These are phyloP conservation scores for Globisporangium rhizosaccharum DNA, from an alignment of 352 stramenopile genomes.

Conservation along the genomic window DNA sequence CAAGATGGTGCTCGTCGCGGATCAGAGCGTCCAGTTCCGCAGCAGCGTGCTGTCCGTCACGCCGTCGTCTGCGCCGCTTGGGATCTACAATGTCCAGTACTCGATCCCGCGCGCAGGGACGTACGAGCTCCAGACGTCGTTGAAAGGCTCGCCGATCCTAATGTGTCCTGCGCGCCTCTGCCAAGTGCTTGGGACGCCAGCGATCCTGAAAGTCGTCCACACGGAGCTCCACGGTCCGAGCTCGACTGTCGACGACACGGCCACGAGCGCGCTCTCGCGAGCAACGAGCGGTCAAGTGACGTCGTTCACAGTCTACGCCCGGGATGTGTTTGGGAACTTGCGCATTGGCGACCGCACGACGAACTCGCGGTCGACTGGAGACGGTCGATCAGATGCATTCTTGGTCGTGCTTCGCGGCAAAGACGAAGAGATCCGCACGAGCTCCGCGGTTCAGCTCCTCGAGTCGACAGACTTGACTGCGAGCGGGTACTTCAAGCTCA, in stretches of 20 bases:
- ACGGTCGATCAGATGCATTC: conserved; percentile 90
- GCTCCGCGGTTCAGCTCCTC: conserved; percentile 84
- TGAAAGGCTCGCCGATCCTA: conserved; percentile 85
- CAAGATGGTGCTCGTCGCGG: conserved; percentile 63
- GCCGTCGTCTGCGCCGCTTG: conserved; percentile 25
- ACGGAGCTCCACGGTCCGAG: conserved; percentile 79
- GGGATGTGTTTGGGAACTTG: conserved; percentile 93
- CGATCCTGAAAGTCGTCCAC: conserved; percentile 87
- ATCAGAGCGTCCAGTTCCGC: conserved; percentile 71
- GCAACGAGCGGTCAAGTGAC: conserved; percentile 84
- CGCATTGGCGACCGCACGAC: conserved; percentile 65
- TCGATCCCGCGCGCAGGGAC: conserved; percentile 86
- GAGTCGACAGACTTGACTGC: conserved; percentile 19
- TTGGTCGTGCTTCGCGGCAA: conserved; percentile 73
- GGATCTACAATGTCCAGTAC: conserved; percentile 92
- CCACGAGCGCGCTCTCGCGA: conserved; percentile 54
- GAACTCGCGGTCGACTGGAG: conserved; percentile 62
- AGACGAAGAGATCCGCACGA: conserved; percentile 75
- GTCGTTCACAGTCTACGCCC: conserved; percentile 81
- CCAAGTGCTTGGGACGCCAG: conserved; percentile 36
- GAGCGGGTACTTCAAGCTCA: conserved; percentile 63
- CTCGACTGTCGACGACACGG: conserved; percentile 80
- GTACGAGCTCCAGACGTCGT: conserved; percentile 81
- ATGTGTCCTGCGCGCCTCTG: conserved; percentile 82
- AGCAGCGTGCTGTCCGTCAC: conserved; percentile 58